Percentiles rank a stretch among this genome's conserved stretches.
These are phyloP conservation scores for Barnettozyma botsteinii DNA, from an alignment of 805 yeast genomes.

Conservation along the genomic window DNA sequence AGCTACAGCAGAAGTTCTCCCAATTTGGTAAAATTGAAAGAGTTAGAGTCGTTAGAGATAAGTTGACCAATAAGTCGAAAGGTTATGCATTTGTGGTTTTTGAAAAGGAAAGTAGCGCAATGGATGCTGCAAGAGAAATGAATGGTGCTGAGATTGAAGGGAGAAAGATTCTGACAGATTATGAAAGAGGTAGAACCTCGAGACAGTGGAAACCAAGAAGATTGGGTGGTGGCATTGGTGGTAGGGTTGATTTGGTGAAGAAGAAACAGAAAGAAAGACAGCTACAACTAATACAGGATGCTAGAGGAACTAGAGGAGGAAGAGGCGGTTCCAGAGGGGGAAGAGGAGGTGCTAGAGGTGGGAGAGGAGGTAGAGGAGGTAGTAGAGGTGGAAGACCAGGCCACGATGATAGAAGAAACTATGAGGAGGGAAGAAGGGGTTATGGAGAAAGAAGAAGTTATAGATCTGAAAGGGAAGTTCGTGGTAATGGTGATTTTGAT, in stretches of 20 bases:
- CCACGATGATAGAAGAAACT: conserved; percentile 4
- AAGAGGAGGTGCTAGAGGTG: conserved; percentile 13
- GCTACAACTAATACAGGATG: conserved; percentile 6
- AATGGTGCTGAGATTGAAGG: conserved; percentile 48
- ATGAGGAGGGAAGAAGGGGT: conserved; percentile 17
- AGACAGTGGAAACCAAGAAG: conserved; percentile 68
- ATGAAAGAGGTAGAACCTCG: conserved; percentile 61
- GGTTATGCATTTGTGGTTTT: conserved; percentile 86
- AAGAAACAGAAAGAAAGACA: conserved; percentile 14
- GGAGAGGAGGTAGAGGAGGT: conserved; percentile 10
- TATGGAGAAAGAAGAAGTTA: conserved; percentile 13
- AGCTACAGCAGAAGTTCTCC: conserved; percentile 55
- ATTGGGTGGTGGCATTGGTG: conserved; percentile 93
- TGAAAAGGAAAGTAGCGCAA: conserved; percentile 53
- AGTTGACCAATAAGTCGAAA: conserved; percentile 46
- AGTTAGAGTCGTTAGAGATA: conserved; percentile 50
- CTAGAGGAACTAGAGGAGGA: conserved; percentile 11
- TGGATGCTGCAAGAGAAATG: conserved; percentile 53
- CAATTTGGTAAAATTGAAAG: conserved; percentile 68
- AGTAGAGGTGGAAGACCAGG: conserved; percentile 1
- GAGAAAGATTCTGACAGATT: conserved; percentile 59
- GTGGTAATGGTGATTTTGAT: conserved; percentile 2
- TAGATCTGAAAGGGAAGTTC: too few relatives aligned
- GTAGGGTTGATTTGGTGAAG: conserved; percentile 53
- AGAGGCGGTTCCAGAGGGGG: conserved; percentile 13